Evolutionary conservation across 257 asterid species (phyloP), one percentile per base, ranked within the genome.

Genomic region (Ilex aquifolium): DNA sequence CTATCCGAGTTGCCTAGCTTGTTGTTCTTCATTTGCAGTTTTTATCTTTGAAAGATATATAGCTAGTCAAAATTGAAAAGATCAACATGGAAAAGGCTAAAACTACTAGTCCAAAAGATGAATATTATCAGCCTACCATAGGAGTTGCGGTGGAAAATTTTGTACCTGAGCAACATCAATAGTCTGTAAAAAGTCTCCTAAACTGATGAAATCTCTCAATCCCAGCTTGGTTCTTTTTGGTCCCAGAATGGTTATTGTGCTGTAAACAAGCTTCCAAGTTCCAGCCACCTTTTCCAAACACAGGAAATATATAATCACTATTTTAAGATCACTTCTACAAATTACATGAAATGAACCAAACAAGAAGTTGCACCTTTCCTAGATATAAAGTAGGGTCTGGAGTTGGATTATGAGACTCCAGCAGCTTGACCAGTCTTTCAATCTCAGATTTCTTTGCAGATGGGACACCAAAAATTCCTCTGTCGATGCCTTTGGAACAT

Each of bases 211-310:
- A 78, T 88, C 98, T 59, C 98, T 69, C 80, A 91, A 76, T 71
- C 98, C 98, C 13, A 91, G 70, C 74, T 86, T 91, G 40, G 98
- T 91, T 73, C 98, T 75, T 83, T 69, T 91, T 12, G 98, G 79
- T 59, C 98, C 96, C 55, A 86, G 69, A 72, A 91, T 82, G 16
- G 90, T 83, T 57, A 88, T 86, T 15, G 98, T 86, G 80, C 90
- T 86, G 62, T 84, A 91, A 56, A 88, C 77, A 65, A 91, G 95
- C 80, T 77, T 88, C 98, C 98, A 91, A 16, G 61, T 68, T 83
- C 98, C 98, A 70, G 65, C 87, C 31, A 85, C 80, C 98, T 90
- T 69, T 59, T 65, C 53, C 5, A 36, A 36, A 4, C 5, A 36
- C 42, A 36, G 42, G 27, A 54, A 39, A 64, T 62, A 31, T 10